Evolutionary conservation across 2,329 filamentous ascomycete genomes (phyloP).

Genomic region (Xylaria sp.): DNA sequence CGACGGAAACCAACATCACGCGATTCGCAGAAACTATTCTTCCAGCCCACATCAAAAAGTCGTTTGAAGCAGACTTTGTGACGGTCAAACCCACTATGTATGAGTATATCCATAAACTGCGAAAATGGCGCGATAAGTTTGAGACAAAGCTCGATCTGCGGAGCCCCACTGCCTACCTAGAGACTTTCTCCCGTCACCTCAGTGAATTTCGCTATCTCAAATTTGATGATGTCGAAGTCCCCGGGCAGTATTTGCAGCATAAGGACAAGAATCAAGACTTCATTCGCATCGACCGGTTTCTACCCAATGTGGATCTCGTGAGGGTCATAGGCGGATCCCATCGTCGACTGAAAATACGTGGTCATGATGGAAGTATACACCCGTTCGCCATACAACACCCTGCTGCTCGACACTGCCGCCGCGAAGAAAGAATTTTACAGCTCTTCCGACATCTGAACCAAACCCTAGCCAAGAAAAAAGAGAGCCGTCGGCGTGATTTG

Average conservation of each 20-base stretch:
- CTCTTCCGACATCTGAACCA: slow-evolving; percentile 98
- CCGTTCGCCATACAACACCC: slow-evolving; percentile 96
- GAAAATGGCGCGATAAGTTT: slow-evolving; percentile 96
- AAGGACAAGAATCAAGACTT: slow-evolving; percentile 99
- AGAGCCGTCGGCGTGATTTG: slow-evolving; percentile 88
- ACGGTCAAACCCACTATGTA: slow-evolving; percentile 94
- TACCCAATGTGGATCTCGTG: slow-evolving; percentile 92
- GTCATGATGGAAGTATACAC: slow-evolving; percentile 97
- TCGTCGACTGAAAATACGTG: slow-evolving; percentile 91
- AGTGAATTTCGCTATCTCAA: slow-evolving; percentile 98
- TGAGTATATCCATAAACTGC: slow-evolving; percentile 96
- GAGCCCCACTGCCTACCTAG: slow-evolving; percentile 73
- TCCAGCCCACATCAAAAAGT: slow-evolving; percentile 90
- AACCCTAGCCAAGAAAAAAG: slow-evolving; percentile 88
- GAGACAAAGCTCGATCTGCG: slow-evolving; percentile 95
- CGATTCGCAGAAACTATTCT: slow-evolving; percentile 96
- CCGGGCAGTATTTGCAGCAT: slow-evolving; percentile 94
- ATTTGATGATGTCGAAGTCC: slow-evolving; percentile 97
- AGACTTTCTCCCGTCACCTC: slow-evolving; percentile 86
- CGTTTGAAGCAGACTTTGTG: slow-evolving; percentile 98
- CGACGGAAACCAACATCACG: slow-evolving; percentile 95
- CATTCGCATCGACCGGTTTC: slow-evolving; percentile 93
- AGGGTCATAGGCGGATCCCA: slow-evolving; percentile 91
- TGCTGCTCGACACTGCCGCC: slow-evolving; percentile 85
- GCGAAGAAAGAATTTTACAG: slow-evolving; percentile 94